Evolutionary conservation across 805 yeast genomes (phyloP).

Genomic region (Kuraishia ogatae): DNA sequence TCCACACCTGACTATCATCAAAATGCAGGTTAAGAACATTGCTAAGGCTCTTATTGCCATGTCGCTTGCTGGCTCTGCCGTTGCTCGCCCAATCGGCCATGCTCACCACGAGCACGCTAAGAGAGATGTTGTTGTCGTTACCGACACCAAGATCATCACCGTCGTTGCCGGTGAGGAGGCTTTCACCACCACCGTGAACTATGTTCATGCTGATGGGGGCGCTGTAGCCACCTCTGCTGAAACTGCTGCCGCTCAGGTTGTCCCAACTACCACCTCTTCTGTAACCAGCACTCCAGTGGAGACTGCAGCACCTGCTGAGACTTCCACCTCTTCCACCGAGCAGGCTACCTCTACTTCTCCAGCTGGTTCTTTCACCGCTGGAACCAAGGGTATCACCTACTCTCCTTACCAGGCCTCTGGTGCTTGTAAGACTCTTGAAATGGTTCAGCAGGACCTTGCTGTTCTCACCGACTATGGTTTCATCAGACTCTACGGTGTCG

Average conservation of each 20-base stretch:
- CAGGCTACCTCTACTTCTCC: conserved; percentile 22
- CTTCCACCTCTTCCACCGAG: conserved; percentile 24
- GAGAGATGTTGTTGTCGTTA: conserved; percentile 41
- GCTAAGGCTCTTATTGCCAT: conserved; percentile 37
- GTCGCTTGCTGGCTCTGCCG: conserved; percentile 36
- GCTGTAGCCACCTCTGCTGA: conserved; percentile 11
- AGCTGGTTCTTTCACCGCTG: conserved; percentile 25
- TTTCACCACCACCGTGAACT: conserved; percentile 19
- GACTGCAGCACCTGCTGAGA: conserved; percentile 22
- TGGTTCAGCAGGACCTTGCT: conserved; percentile 53
- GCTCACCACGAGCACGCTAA: conserved; percentile 54
- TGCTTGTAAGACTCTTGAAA: conserved; percentile 52
- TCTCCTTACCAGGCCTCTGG: conserved; percentile 70
- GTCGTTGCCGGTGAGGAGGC: conserved; percentile 25
- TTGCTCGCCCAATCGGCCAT: conserved; percentile 55
- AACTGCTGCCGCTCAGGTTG: conserved; percentile 19
- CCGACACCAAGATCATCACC: conserved; percentile 40
- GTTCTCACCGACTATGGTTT: conserved; percentile 41
- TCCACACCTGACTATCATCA: neutral
- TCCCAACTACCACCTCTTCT: conserved; percentile 18
- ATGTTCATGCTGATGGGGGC: conserved; percentile 21
- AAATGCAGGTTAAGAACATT: conserved; percentile 23
- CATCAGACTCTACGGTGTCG: conserved; percentile 81
- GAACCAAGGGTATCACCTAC: conserved; percentile 70
- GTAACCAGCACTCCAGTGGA: conserved; percentile 12